These are phyloP conservation scores for Nothomitra cinnamomea DNA, from an alignment of 2,329 filamentous ascomycete genomes.

Conservation along the genomic window DNA sequence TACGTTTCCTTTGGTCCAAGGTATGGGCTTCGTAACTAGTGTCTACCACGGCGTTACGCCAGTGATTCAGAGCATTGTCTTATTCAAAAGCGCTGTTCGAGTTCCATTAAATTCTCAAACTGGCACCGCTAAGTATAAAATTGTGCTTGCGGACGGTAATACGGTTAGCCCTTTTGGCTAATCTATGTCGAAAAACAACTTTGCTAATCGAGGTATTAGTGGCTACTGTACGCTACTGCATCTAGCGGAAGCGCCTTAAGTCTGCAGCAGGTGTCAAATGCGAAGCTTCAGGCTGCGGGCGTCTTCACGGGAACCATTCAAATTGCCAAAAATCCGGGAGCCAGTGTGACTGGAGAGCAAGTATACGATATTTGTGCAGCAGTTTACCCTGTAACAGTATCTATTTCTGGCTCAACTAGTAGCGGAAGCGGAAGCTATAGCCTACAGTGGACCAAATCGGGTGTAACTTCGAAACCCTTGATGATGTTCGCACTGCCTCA, in stretches of 20 bases:
- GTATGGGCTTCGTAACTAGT: slow-evolving; percentile 74
- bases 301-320: slow-evolving; percentile 69
- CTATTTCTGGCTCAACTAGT: slow-evolving; percentile 43
- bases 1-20: slow-evolving; percentile 71
- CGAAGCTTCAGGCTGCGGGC: slow-evolving; percentile 43
- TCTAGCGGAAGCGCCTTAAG: slow-evolving; percentile 39
- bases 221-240: slow-evolving; percentile 63
- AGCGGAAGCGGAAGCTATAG: slow-evolving; percentile 51
- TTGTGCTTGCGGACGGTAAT: slow-evolving; percentile 52
- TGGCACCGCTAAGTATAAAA: slow-evolving; percentile 58
- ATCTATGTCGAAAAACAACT: not conserved
- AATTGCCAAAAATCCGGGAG: slow-evolving; percentile 55
- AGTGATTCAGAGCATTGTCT: slow-evolving; percentile 54
- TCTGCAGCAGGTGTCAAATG: slow-evolving; percentile 51
- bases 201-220: slow-evolving; percentile 21
- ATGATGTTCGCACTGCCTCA: slow-evolving; percentile 84
- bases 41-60: slow-evolving; percentile 56
- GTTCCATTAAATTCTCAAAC: slow-evolving; percentile 35
- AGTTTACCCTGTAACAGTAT: slow-evolving; percentile 49
- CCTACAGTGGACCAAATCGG: slow-evolving; percentile 56
- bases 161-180: slow-evolving; percentile 14
- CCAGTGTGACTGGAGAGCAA: slow-evolving; percentile 36
- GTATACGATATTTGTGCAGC: slow-evolving; percentile 63
- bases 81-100: slow-evolving; percentile 47
- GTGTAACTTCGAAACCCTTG: slow-evolving; percentile 40